These are phyloP conservation scores for Viridothelium virens DNA, from an alignment of 495 filamentous ascomycete genomes.

Conservation along the genomic window DNA sequence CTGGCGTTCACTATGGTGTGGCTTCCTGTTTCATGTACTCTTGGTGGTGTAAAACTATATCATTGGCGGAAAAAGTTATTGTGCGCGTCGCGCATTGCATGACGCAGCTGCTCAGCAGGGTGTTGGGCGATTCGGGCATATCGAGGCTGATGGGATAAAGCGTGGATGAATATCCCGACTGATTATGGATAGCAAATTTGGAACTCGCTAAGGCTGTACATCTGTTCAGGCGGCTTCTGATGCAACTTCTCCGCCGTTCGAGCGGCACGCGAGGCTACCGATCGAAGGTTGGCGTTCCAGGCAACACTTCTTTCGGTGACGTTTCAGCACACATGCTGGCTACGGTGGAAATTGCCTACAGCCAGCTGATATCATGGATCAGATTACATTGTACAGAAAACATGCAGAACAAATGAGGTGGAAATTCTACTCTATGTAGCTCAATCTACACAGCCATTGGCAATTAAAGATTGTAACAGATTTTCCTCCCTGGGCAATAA, in stretches of 20 bases:
- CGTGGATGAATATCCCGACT: background rate
- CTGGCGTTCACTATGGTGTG: background rate
- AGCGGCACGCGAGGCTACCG: background rate
- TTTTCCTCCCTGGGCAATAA: background rate
- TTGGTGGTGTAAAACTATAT: conserved; percentile 9
- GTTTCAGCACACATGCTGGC: background rate
- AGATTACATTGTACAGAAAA: background rate
- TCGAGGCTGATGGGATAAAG: background rate
- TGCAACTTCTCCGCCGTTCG: background rate
- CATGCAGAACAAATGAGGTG: background rate
- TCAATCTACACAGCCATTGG: background rate
- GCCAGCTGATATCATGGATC: background rate
- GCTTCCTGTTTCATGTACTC: background rate
- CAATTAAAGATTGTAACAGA: background rate
- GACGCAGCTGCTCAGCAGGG: background rate
- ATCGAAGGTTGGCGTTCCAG: background rate
- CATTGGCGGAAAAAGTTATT: background rate
- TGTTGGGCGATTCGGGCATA: background rate
- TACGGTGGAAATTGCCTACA: background rate
- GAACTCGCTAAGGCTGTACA: background rate
- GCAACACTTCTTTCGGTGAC: background rate
- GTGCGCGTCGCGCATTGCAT: background rate
- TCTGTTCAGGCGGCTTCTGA: background rate
- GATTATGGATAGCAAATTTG: conserved; percentile 1
- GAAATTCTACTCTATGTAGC: background rate